phyloP scores from a whole-genome alignment of 179 eudicot genomes.

The Actinidia polygama region DNA sequence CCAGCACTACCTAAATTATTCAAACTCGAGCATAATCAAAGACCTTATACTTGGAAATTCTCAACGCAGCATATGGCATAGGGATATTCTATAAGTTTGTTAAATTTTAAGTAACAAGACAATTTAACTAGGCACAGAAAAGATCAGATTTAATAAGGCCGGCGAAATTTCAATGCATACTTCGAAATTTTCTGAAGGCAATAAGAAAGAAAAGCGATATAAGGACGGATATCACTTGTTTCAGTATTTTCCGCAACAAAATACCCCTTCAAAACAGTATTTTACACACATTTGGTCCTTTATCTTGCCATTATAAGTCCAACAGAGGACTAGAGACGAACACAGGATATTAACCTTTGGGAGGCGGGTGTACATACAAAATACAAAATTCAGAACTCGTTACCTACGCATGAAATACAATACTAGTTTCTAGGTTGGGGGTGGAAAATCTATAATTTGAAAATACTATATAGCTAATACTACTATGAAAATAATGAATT shows the following conservation, averaged over 20 bases:
- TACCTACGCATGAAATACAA: too few relatives aligned
- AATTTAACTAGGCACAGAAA: background rate
- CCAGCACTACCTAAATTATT: conserved; percentile 80
- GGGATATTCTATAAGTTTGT: background rate
- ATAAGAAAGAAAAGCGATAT: background rate
- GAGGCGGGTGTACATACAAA: too few relatives aligned
- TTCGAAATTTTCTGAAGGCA: background rate
- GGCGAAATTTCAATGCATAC: background rate
- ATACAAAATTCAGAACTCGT: too few relatives aligned
- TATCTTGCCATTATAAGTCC: too few relatives aligned
- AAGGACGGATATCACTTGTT: background rate
- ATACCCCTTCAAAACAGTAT: background rate
- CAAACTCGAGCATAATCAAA: conserved; percentile 10
- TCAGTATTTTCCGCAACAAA: too few relatives aligned
- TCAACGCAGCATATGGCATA: background rate
- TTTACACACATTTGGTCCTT: background rate
- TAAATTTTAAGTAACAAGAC: background rate
- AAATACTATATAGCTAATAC: too few relatives aligned
- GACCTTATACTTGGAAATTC: background rate
- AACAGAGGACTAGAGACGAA: too few relatives aligned
- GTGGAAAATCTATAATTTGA: too few relatives aligned
- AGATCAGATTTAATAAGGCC: background rate
- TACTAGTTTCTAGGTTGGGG: too few relatives aligned
- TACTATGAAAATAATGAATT: too few relatives aligned
- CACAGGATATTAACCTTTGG: too few relatives aligned